phyloP scores from a whole-genome alignment of 352 stramenopile genomes.

The Aphanomyces cochlioides region DNA sequence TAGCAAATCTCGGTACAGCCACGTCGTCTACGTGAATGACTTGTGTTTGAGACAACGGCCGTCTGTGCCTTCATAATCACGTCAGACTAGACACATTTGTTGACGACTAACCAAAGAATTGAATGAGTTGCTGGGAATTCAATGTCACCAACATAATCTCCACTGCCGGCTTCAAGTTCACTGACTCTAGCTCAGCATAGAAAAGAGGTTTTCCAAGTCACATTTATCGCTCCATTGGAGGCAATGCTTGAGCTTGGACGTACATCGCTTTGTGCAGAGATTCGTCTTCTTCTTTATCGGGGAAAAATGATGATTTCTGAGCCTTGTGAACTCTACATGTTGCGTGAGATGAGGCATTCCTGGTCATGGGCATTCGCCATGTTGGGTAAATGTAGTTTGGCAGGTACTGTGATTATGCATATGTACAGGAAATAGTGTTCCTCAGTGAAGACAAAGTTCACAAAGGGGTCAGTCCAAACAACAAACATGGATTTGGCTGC shows the following conservation, averaged over 20 bases:
- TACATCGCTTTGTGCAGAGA: neutral
- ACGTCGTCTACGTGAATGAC: conserved; percentile 7
- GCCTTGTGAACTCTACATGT: neutral
- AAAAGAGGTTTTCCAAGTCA: neutral
- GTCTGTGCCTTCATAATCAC: conserved; percentile 11
- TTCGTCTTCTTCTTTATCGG: neutral
- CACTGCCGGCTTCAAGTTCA: neutral
- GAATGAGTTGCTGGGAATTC: conserved; percentile 15
- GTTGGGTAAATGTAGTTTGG: neutral
- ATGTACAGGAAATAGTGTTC: neutral
- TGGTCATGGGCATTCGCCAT: neutral
- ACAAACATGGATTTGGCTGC: conserved; percentile 38
- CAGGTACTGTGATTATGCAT: neutral
- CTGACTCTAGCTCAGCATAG: neutral
- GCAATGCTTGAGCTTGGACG: neutral
- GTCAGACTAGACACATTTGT: neutral
- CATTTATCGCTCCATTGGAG: neutral
- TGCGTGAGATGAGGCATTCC: neutral
- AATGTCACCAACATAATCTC: conserved; percentile 13
- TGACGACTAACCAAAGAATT: conserved; percentile 15
- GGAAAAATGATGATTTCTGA: conserved; percentile 5
- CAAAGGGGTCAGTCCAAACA: neutral
- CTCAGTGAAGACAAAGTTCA: neutral
- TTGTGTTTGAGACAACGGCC: neutral
- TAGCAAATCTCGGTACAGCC: neutral